Evolutionary conservation across 1,284 basidiomycete species (phyloP), one percentile per base, ranked within the genome.

Genomic region (Sanguinoderma infundibulare): DNA sequence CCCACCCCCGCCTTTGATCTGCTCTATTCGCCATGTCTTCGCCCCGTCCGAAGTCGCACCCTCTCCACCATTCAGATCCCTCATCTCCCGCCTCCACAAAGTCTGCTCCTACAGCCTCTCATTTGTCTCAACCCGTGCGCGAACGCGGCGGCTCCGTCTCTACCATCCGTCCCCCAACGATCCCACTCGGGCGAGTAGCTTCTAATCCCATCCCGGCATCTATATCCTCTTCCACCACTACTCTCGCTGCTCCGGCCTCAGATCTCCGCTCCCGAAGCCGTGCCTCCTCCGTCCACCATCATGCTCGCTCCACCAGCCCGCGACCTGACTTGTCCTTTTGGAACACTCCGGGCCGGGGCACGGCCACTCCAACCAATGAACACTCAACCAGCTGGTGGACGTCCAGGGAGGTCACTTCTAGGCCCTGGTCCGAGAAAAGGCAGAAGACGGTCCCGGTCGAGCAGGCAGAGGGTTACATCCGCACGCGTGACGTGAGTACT

Each of bases 401-500:
- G n/a, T 58, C 67, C 7, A 62, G 63, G 22, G 63, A 72, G 32
- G 55, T 67, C 28, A 39, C 63, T 5, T 64, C 69, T 12, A 66
- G 77, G 15, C 76, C 77, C 2, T 78, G 77, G 77, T 35, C 62
- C 22, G 75, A 76, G 46, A 59, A 55, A 54, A 66, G 69, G 55
- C 71, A 73, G 54, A 66, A 69, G 53, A 77, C 76, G 1, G 71
- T 84, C 3, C 82, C 85, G 2, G 67, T 74, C 26, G 83, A 85
- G 64, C 84, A 87, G 64, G 77, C 75, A 6, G 78, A 84, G 59
- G 81, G 81, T 2, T 83, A 81, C 73, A 62, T 76, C 28, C 75
- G 76, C 47, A 86, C 86, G 0, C 76, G 69, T 67, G 54, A 80
- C 71, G 85, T 86, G 58, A 65, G 81, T 73, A n/a, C 1, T 22